Base-by-base conservation (phyloP, 768 basidiomycete species). In the Suillus hirtellus region DNA sequence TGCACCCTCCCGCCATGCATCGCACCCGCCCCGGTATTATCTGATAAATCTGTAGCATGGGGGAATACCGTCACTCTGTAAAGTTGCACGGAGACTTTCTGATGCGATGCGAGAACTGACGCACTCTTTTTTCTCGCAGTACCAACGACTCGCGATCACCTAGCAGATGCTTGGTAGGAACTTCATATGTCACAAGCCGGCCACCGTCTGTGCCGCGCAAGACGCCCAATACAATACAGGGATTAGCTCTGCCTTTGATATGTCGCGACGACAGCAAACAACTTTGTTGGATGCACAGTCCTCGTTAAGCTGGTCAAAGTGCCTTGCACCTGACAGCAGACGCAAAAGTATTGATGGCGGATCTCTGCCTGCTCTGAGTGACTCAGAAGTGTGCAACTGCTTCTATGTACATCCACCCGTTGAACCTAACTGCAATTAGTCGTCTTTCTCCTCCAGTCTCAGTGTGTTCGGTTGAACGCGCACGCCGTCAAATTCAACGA, bases 271-370 rank as follows among this genome's bases (percentile, higher is more conserved):
- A 63, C 90, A 92, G 71, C 84, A 92, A 21, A 81, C 89, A 10
- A 86, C 86, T 0, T 92, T 90, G 0, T 76, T 92, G 2, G 72
- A 72, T 3, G 77, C 73, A 60, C 78, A 73, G 34, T 84, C 89
- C 1, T 92, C 92, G 0, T 92, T 92, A 3, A 92, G 89, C 67
- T 93, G 91, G 89, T 71, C 83, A 35, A 88, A 85, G 65, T 84
- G 89, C 4, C 90, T 89, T 5, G 77, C 80, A 17, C 90, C 90
- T 15, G 87, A 88, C 7, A 76, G 81, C 53, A 81, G 92, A 60
- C 79, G 90, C 60, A 90, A 83, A 76, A 93, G 92, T 65, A 84
- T 90, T 67, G 90, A 89, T 9, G 88, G 89, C 21, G 83, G 81
- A 64, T 77, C 81, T 35, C 74, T 78, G 49, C 78, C 76, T 31